Conservation (phyloP, 2,329 filamentous ascomycete species). For the Dothistroma septosporum region DNA sequence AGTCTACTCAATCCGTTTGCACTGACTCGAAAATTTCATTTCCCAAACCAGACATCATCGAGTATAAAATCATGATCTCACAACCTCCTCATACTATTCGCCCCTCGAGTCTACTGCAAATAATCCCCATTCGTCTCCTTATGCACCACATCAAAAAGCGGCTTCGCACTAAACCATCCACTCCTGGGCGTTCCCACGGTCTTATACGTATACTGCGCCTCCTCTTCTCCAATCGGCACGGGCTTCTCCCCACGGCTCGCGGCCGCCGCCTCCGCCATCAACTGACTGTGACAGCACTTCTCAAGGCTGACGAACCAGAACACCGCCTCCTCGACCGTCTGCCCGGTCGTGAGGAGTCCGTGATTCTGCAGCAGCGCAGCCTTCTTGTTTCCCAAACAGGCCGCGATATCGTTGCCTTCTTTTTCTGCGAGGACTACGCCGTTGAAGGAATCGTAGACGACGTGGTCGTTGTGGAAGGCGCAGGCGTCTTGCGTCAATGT, state of each 20-base stretch:
- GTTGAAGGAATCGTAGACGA: conserved; percentile 44
- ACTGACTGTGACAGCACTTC: conserved; percentile 40
- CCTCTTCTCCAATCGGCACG: conserved; percentile 63
- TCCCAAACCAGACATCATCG: no score
- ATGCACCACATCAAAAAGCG: conserved; percentile 66
- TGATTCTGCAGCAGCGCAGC: conserved; percentile 44
- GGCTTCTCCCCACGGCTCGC: conserved; percentile 60
- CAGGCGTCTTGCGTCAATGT: conserved; percentile 45
- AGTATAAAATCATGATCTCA: no score
- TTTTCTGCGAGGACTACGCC: conserved; percentile 45
- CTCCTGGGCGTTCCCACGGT: conserved; percentile 58
- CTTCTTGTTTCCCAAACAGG: conserved; percentile 39
- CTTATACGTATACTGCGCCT: conserved; percentile 65
- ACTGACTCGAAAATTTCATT: no score
- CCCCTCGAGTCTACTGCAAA: conserved; percentile 34
- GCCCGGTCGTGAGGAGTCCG: conserved; percentile 44
- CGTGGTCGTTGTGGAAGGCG: conserved; percentile 41
- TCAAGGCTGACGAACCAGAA: conserved; percentile 44
- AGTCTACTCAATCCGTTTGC: no score
- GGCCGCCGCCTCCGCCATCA: conserved; percentile 57
- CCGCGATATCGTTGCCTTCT: conserved; percentile 45
- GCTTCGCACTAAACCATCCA: conserved; percentile 69
- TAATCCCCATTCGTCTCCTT: conserved; percentile 57
- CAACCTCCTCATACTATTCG: no score
- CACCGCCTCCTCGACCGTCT: conserved; percentile 38